Evolutionary conservation across 371 early-diverging fungal species (phyloP), one percentile per base, ranked within the genome.

Genomic region (Circinella umbellata): DNA sequence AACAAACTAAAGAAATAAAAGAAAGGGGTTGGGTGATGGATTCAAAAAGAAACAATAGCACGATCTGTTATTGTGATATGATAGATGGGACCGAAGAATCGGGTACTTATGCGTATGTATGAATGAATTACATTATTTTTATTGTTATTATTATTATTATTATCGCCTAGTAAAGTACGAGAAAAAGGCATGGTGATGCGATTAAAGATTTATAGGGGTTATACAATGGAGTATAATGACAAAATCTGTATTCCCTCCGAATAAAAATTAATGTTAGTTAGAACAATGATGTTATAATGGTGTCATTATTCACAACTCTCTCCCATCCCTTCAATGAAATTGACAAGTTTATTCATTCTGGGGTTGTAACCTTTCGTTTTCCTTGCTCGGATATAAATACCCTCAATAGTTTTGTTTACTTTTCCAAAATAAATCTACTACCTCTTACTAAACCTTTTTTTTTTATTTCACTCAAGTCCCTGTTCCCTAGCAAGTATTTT

Each of bases 271-370:
- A 42, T 42, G 42, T 9, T 51, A 51, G 51, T 51, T 51, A 17
- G 51, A 51, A n/a, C 57, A 48, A 64, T 64, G 65, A 64, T 64
- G 65, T 53, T 64, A 53, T 64, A 17, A 64, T 64, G 65, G 49
- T 64, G 65, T 64, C 65, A 64, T 49, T 53, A 18, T 27, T 42
- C n/a, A 10, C 54, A 48, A 34, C 55, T 55, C 55, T 42, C 42
- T 42, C 42, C 3, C 42, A 9, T 13, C 42, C 53, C 38, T 47
- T 39, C 17, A 8, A 37, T 36, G 27, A 18, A 36, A 39, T 27
- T 42, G 49, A 57, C 39, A 66, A 27, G 36, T 36, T 39, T 9
- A 55, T 36, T 27, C 57, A 36, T 47, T n/a, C 13, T 11, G 59
- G 55, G 55, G 47, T 36, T 14, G 49, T 4, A 17, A 42, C 42